A percentile compares a stretch with the other conserved stretches of the same genome.
These are phyloP conservation scores for Gynochthodes officinalis DNA, from an alignment of 257 asterid genomes.

Conservation along the genomic window DNA sequence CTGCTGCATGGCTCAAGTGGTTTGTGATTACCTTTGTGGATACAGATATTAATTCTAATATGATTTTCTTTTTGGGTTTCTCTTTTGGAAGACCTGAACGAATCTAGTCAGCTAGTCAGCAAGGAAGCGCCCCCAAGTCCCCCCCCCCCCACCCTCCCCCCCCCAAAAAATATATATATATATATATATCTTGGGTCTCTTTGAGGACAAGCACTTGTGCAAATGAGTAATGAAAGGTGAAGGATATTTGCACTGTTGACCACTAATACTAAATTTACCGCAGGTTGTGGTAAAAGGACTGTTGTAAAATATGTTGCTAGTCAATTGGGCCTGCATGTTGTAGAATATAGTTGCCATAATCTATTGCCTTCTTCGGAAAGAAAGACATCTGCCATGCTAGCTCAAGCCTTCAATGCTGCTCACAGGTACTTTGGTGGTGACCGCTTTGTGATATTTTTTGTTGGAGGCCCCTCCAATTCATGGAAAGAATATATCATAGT, in stretches of 20 bases:
- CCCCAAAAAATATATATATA: too few relatives aligned
- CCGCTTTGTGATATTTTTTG: not conserved
- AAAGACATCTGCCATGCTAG: slow-evolving; percentile 73
- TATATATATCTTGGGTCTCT: not conserved
- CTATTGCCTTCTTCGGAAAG: slow-evolving; percentile 74
- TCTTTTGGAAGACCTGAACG: not conserved
- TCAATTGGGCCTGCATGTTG: slow-evolving; percentile 88
- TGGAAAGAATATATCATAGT: not conserved
- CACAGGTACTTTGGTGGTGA: slow-evolving; percentile 54
- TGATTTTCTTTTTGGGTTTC: too few relatives aligned
- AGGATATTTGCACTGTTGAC: slow-evolving; percentile 3
- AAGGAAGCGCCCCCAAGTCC: too few relatives aligned
- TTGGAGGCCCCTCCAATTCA: not conserved
- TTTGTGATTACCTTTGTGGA: slow-evolving; percentile 29
- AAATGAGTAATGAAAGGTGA: not conserved
- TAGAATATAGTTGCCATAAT: slow-evolving; percentile 82
- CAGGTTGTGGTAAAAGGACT: slow-evolving; percentile 94
- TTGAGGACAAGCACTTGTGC: not conserved
- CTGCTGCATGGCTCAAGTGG: slow-evolving; percentile 80
- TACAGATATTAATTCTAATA: too few relatives aligned
- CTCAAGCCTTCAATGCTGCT: slow-evolving; percentile 80
- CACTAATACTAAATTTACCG: slow-evolving; percentile 27
- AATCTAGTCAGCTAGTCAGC: not conserved
- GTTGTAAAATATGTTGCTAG: slow-evolving; percentile 74
- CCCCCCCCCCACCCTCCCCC: too few relatives aligned